phyloP scores from a whole-genome alignment of 2,329 filamentous ascomycete genomes.

The Thyridium curvatum region DNA sequence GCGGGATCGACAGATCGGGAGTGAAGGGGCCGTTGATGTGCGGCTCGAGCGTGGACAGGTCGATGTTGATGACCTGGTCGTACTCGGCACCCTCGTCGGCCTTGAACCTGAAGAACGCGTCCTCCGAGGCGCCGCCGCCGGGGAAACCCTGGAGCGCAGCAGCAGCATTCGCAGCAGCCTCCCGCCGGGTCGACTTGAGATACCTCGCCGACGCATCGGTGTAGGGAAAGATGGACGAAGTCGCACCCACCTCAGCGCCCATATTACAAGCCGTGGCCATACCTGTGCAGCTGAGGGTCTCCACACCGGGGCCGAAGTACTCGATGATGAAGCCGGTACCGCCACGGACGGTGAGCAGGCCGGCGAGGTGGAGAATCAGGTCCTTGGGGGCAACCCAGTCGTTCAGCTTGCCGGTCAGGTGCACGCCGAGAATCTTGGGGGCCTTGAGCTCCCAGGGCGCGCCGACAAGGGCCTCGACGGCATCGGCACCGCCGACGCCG shows the following conservation, averaged over 20 bases:
- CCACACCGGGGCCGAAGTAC: constrained; percentile 84
- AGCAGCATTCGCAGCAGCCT: constrained; percentile 62
- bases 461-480: constrained; percentile 92
- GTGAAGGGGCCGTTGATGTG: constrained; percentile 98
- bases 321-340: constrained; percentile 94
- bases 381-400: constrained; percentile 96
- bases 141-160: constrained; percentile 51
- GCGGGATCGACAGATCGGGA: constrained; percentile 85
- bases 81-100: constrained; percentile 81
- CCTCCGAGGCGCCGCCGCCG: constrained; percentile 33
- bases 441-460: constrained; percentile 98
- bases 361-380: constrained; percentile 84
- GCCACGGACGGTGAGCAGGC: constrained; percentile 83
- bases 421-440: constrained; percentile 81
- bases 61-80: constrained; percentile 84
- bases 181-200: constrained; percentile 74
- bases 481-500: constrained; percentile 93
- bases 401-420: constrained; percentile 73
- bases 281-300: constrained; percentile 83
- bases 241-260: constrained; percentile 86
- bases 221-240: constrained; percentile 92
- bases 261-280: constrained; percentile 93
- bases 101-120: constrained; percentile 56
- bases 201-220: constrained; percentile 79
- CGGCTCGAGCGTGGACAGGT: constrained; percentile 85